Conservation (phyloP, 1,284 basidiomycete species). For the Apiotrichum porosum region DNA sequence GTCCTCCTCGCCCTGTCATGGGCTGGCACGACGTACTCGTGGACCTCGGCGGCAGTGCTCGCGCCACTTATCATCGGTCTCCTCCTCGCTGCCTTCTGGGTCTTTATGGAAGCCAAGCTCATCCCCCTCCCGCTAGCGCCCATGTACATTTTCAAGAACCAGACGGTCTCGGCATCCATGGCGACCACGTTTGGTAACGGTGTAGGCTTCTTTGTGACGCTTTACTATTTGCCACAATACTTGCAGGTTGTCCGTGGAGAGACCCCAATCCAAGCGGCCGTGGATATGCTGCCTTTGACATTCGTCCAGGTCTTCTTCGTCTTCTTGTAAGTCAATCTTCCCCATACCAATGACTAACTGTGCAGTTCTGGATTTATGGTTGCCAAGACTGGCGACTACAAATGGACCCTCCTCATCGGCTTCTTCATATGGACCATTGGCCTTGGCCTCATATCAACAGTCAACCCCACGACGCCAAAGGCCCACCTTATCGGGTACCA, state of each 20-base stretch:
- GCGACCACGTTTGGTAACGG: conserved; percentile 62
- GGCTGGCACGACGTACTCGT: conserved; percentile 64
- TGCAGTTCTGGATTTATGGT: conserved; percentile 55
- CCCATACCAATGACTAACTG: background rate
- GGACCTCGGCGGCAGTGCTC: conserved; percentile 59
- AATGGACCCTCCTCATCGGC: conserved; percentile 59
- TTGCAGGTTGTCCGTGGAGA: conserved; percentile 65
- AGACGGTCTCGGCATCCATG: conserved; percentile 63
- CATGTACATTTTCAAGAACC: conserved; percentile 64
- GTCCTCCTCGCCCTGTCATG: conserved; percentile 65
- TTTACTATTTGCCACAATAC: conserved; percentile 57
- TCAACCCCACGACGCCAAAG: conserved; percentile 53
- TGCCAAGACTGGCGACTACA: conserved; percentile 61
- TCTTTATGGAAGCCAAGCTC: conserved; percentile 67
- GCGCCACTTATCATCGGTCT: conserved; percentile 58
- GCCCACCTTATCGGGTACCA: conserved; percentile 60
- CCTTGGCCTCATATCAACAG: conserved; percentile 62
- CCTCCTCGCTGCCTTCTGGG: conserved; percentile 57
- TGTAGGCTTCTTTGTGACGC: conserved; percentile 37
- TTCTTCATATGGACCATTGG: conserved; percentile 65
- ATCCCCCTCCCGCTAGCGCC: conserved; percentile 63
- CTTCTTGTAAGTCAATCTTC: conserved; percentile 10
- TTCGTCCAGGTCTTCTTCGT: conserved; percentile 57
- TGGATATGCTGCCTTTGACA: conserved; percentile 61
- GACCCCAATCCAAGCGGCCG: conserved; percentile 57